phyloP scores from a whole-genome alignment of 2,329 filamentous ascomycete species.

The Colletotrichum lindemuthianum region DNA sequence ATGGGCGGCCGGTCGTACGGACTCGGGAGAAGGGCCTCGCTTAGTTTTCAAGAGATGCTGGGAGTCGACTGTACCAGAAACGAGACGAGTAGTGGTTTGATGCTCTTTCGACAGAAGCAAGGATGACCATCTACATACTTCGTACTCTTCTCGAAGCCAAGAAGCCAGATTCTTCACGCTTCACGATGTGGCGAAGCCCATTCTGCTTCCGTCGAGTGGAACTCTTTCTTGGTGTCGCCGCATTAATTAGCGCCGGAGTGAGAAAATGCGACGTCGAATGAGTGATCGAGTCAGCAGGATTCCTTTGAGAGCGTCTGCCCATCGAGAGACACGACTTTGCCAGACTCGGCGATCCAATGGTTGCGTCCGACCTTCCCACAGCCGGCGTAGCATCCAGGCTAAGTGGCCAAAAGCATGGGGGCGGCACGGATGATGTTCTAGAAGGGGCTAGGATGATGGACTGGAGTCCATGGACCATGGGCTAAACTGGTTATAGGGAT shows the following conservation, averaged over 20 bases:
- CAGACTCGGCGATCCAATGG: constrained; percentile 1
- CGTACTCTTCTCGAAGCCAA: too few relatives aligned
- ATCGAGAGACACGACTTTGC: constrained; percentile 2
- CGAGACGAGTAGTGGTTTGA: too few relatives aligned
- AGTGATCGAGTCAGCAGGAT: not conserved
- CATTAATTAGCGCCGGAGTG: not conserved
- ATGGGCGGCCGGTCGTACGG: too few relatives aligned
- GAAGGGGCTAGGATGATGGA: not conserved
- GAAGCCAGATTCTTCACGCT: too few relatives aligned
- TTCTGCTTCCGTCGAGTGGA: too few relatives aligned
- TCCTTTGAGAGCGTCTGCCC: not conserved
- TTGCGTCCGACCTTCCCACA: not conserved
- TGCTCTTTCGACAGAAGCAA: too few relatives aligned
- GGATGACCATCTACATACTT: too few relatives aligned
- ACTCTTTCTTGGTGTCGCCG: not conserved
- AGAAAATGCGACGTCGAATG: not conserved
- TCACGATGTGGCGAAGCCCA: too few relatives aligned
- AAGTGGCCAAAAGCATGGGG: constrained; percentile 8
- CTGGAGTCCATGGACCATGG: not conserved
- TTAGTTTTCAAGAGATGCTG: too few relatives aligned
- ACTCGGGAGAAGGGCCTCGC: too few relatives aligned
- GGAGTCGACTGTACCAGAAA: too few relatives aligned
- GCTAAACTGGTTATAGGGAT: not conserved
- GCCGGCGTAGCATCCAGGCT: constrained; percentile 2
- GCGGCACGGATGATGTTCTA: constrained; percentile 4